These are phyloP conservation scores for Schizophyllum commune DNA, from an alignment of 1,284 basidiomycete genomes.

Conservation along the genomic window DNA sequence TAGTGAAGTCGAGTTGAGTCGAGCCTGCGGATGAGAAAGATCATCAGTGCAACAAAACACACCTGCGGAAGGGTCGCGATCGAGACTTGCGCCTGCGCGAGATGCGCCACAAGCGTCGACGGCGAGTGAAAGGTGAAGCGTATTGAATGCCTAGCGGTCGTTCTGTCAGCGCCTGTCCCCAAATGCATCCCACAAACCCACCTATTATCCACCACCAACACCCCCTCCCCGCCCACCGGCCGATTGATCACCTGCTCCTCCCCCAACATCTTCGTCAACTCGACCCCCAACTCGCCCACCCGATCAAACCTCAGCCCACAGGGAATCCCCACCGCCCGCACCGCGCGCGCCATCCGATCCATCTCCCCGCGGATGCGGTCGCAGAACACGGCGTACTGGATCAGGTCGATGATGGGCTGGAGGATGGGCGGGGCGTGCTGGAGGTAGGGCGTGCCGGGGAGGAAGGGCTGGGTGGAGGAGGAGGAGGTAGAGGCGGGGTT, in stretches of 20 bases:
- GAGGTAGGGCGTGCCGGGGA: slow-evolving; percentile 10
- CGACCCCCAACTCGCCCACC: slow-evolving; percentile 58
- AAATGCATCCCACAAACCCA: slow-evolving; percentile 30
- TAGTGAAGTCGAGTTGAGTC: neutral
- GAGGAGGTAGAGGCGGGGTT: neutral
- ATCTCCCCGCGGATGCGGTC: slow-evolving; percentile 52
- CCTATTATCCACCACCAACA: slow-evolving; percentile 54
- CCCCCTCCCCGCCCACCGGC: slow-evolving; percentile 55
- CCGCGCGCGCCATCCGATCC: slow-evolving; percentile 35
- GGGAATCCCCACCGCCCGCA: slow-evolving; percentile 48
- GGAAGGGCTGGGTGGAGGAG: neutral
- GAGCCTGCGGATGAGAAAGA: too few relatives aligned
- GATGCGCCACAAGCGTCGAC: slow-evolving; percentile 60
- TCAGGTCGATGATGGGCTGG: slow-evolving; percentile 63
- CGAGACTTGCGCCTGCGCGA: slow-evolving; percentile 65
- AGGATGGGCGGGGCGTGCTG: slow-evolving; percentile 35
- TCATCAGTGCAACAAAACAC: slow-evolving; percentile 9
- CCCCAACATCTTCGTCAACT: slow-evolving; percentile 41
- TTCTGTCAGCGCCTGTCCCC: neutral
- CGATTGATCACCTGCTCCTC: slow-evolving; percentile 20
- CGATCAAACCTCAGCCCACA: slow-evolving; percentile 51
- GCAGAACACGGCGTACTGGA: slow-evolving; percentile 73
- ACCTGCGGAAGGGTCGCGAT: slow-evolving; percentile 70
- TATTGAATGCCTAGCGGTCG: slow-evolving; percentile 47
- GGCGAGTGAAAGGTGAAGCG: slow-evolving; percentile 68